Percentiles rank a stretch among this genome's conserved stretches.
These are phyloP conservation scores for Pyrus betulifolia DNA, from an alignment of 306 rosid species.

Conservation along the genomic window DNA sequence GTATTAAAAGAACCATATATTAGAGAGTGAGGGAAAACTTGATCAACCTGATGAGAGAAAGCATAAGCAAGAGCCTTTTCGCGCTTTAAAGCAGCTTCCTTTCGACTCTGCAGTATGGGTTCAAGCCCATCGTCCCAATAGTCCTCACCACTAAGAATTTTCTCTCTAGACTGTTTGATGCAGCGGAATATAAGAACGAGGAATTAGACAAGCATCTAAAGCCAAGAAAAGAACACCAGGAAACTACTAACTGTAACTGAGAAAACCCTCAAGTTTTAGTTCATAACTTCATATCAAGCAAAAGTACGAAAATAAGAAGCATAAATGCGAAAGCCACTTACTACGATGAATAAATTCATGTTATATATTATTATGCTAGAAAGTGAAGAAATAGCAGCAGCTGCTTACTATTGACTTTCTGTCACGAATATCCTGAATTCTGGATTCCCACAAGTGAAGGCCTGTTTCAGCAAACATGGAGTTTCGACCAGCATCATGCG, in stretches of 20 bases:
- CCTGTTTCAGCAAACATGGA: conserved; percentile 18
- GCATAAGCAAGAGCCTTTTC: conserved; percentile 37
- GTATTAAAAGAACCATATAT: background rate
- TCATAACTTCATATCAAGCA: background rate
- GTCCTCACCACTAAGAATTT: background rate
- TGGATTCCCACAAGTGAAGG: conserved; percentile 11
- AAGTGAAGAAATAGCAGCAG: background rate
- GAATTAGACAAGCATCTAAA: background rate
- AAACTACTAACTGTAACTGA: background rate
- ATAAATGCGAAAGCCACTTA: background rate
- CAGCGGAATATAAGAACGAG: background rate
- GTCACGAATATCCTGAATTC: conserved; percentile 16
- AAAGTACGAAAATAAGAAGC: background rate
- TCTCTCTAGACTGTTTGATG: conserved; percentile 18
- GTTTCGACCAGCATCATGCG: conserved; percentile 19
- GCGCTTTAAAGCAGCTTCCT: conserved; percentile 25
- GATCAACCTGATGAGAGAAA: conserved; percentile 26
- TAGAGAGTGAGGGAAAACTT: background rate
- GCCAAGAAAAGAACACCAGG: background rate
- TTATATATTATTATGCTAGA: background rate
- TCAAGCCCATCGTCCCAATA: conserved; percentile 17
- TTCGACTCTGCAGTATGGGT: conserved; percentile 8
- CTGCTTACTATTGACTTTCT: conserved; percentile 13
- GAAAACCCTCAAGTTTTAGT: background rate
- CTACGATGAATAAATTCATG: background rate